phyloP scores from a whole-genome alignment of 1,139 yeast genomes.

The Yarrowia galli region DNA sequence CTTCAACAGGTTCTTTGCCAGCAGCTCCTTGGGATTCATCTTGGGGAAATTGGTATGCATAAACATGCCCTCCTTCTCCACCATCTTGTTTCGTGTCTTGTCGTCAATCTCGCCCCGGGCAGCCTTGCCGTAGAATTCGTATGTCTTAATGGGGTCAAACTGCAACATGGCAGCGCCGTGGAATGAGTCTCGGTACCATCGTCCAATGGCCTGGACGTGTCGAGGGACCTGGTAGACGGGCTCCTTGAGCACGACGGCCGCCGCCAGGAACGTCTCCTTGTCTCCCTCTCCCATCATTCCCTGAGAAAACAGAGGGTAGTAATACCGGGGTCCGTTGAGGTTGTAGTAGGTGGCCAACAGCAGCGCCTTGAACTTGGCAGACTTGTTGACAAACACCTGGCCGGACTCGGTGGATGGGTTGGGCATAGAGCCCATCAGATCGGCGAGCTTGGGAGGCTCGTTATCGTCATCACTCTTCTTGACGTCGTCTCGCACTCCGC shows the following conservation, averaged over 20 bases:
- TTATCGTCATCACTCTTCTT: not conserved
- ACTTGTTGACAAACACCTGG: slow-evolving; percentile 73
- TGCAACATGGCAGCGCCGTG: slow-evolving; percentile 79
- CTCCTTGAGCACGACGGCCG: slow-evolving; percentile 68
- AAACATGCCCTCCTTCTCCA: slow-evolving; percentile 51
- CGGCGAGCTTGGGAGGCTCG: slow-evolving; percentile 54
- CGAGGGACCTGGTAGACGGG: slow-evolving; percentile 73
- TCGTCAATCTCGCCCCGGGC: slow-evolving; percentile 43
- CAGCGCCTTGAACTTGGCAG: slow-evolving; percentile 67
- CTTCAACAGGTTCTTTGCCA: slow-evolving; percentile 50
- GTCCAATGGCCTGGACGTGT: slow-evolving; percentile 59
- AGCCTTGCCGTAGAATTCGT: slow-evolving; percentile 42
- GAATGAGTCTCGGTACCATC: slow-evolving; percentile 50
- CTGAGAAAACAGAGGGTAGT: slow-evolving; percentile 84
- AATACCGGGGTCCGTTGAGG: slow-evolving; percentile 77
- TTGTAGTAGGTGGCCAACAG: slow-evolving; percentile 78
- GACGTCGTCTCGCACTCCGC: slow-evolving; percentile 42
- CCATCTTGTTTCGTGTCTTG: slow-evolving; percentile 52
- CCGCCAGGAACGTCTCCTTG: slow-evolving; percentile 86
- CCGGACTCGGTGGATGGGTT: slow-evolving; percentile 87
- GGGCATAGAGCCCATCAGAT: slow-evolving; percentile 73
- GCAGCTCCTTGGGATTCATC: slow-evolving; percentile 58
- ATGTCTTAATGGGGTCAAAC: slow-evolving; percentile 70
- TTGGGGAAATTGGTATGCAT: slow-evolving; percentile 74
- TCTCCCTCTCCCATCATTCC: slow-evolving; percentile 92